Base-by-base conservation (phyloP, 1,139 yeast species). In the Cylindricascospora bacillispora region DNA sequence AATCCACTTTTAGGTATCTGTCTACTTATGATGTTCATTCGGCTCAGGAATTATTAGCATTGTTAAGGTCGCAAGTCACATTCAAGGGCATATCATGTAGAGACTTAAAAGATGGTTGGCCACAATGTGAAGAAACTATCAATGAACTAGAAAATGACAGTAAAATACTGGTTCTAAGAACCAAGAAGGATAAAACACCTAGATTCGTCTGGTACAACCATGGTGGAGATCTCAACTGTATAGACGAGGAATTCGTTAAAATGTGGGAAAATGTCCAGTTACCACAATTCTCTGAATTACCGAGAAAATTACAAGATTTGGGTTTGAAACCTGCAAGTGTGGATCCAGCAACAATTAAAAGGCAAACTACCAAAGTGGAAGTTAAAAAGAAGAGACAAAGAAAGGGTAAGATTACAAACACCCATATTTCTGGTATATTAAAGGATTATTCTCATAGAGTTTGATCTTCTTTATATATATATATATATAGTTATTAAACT, bases 311-410 rank as follows among this genome's bases (percentile, higher is more conserved):
- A 39, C 69, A 79, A 35, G 85, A 76, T 42, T 76, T 82, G 37
- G 92, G 95, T 16, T 68, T 89, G 53, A 92, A 86, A 54, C 98
- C 98, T 5, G 86, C 98, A 0, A 82, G 93, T 44, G 93, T 89
- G 11, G 98, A 92, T 52, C 98, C 98, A n/a, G 82, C 82, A 25
- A 71, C 82, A 21, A 78, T 78, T 54, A 75, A 73, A 51, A 73
- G 70, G 41, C 79, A 71, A 41, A 72, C 80, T 52, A 44, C 56
- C 3, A 44, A 45, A 28, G 54, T 49, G 11, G 57, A 54, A 33
- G 45, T 49, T 22, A 86, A 85, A 57, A 92, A 83, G 57, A 83
- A 85, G 67, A 83, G 83, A 56, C 80, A 93, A 30, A 74, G 95
- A 57, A 70, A 86, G 50, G 93, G 94, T 26, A 89, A 85, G 64